Base-by-base conservation (phyloP, 768 basidiomycete species). In the Suillus occidentalis region DNA sequence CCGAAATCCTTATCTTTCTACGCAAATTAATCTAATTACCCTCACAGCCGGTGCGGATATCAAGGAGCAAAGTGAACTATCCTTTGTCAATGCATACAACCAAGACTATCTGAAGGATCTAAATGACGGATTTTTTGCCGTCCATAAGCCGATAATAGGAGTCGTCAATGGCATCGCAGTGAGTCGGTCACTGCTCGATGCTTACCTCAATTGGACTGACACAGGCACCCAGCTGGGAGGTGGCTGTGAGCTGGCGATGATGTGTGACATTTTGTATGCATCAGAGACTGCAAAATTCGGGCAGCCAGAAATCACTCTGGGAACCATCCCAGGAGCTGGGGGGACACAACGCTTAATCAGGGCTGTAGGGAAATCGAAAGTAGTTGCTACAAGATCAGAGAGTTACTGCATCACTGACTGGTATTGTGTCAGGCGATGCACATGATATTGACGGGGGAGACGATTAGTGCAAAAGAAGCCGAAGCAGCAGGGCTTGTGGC, bases 21-120 rank as follows among this genome's bases (percentile, higher is more conserved):
- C 12, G 3, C 16, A 40, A 37, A 39, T 34, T 20, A 8, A 25
- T 28, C 56, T 68, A 37, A 36, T 43, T 22, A 2, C 18, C 31
- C 34, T 53, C 43, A 20, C 65, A 92, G 95, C 95, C 68, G 95
- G 97, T 2, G 97, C 97, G 14, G 97, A 99, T 77, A 98, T 99
- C 79, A 98, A 96, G 78, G 96, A 98, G 77, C 97, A 98, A 92
- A 95, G 92, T 76, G 91, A 94, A 34, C 72, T 80, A 92, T 94
- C 80, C 79, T 82, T 85, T 63, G 75, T 83, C 40, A 71, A 78
- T 39, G 82, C 80, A 18, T 85, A 85, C 74, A 78, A 72, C 52
- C 66, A 66, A 18, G 79, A 83, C 67, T 85, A 85, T 68, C 78
- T 86, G 56, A 67, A 66, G 63, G 77, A 78, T 45, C 73, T 80